phyloP scores from a whole-genome alignment of 2,329 filamentous ascomycete species.

The Penicillium fuscoglaucum region DNA sequence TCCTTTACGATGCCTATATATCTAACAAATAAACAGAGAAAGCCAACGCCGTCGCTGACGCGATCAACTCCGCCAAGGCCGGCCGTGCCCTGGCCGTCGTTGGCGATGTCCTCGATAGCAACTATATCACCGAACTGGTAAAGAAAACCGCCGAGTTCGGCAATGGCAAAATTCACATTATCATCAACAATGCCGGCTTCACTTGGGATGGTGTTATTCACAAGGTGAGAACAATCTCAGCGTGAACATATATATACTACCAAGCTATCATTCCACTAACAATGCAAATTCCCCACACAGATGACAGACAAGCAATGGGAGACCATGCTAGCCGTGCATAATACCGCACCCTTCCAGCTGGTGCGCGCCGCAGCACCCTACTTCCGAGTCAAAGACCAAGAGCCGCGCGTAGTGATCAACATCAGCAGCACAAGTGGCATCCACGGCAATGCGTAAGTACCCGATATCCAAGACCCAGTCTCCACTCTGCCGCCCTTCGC shows the following conservation, averaged over 20 bases:
- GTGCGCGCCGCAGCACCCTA: constrained; percentile 77
- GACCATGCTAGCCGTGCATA: constrained; percentile 79
- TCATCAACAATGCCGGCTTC: constrained; percentile 89
- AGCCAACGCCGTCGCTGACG: constrained; percentile 64
- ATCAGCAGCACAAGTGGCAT: constrained; percentile 79
- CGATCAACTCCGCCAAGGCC: constrained; percentile 64
- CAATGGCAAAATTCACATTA: constrained; percentile 82
- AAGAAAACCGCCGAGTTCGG: constrained; percentile 76
- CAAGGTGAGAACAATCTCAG: constrained; percentile 54
- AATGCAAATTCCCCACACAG: constrained; percentile 31
- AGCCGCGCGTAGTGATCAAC: constrained; percentile 76
- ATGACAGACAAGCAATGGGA: constrained; percentile 92
- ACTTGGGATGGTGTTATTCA: constrained; percentile 93
- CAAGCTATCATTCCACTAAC: not conserved
- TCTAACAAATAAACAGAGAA: constrained; percentile 56
- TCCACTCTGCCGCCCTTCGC: not conserved
- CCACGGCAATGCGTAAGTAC: constrained; percentile 69
- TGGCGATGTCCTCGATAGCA: constrained; percentile 72
- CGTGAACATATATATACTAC: not conserved
- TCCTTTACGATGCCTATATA: not conserved
- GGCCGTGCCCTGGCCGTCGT: constrained; percentile 70
- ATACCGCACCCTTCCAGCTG: constrained; percentile 81
- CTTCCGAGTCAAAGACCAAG: constrained; percentile 83
- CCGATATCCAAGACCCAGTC: not conserved
- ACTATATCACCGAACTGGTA: constrained; percentile 72